These are phyloP conservation scores for Cydonia oblonga DNA, from an alignment of 331 rosid species.

Conservation along the genomic window DNA sequence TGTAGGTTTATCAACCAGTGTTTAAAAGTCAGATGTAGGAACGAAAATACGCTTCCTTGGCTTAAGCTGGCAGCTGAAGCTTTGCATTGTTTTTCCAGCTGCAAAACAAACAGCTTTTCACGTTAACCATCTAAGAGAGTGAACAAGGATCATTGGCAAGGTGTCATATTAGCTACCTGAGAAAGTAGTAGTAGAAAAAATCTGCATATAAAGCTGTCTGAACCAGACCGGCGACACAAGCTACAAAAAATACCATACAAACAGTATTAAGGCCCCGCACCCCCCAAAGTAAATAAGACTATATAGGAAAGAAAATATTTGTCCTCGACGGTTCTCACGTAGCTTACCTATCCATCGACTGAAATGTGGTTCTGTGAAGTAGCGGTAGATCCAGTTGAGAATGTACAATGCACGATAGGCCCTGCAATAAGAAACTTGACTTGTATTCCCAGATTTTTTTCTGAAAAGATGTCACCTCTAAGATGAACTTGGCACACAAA, in stretches of 20 bases:
- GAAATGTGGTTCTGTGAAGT: constrained; percentile 61
- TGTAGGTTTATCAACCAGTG: constrained; percentile 16
- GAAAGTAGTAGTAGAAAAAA: constrained; percentile 91
- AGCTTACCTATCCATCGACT: constrained; percentile 71
- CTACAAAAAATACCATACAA: constrained; percentile 27
- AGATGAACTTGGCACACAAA: not conserved
- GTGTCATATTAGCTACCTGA: constrained; percentile 41
- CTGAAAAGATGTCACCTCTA: not conserved
- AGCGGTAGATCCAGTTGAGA: constrained; percentile 97
- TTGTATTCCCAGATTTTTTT: not conserved
- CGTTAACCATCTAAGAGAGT: not conserved
- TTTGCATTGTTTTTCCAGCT: constrained; percentile 90
- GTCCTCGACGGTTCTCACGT: not conserved
- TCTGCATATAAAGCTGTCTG: constrained; percentile 94
- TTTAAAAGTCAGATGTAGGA: constrained; percentile 9
- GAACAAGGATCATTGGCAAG: not conserved
- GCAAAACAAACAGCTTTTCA: constrained; percentile 21
- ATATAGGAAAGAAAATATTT: not conserved
- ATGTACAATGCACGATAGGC: constrained; percentile 94
- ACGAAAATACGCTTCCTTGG: constrained; percentile 5
- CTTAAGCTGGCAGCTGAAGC: constrained; percentile 81
- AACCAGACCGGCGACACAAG: constrained; percentile 69
- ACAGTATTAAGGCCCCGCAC: not conserved
- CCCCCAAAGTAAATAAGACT: not conserved
- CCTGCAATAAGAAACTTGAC: constrained; percentile 35